phyloP scores from a whole-genome alignment of 139 green algal species.

The Mychonastes homosphaera region DNA sequence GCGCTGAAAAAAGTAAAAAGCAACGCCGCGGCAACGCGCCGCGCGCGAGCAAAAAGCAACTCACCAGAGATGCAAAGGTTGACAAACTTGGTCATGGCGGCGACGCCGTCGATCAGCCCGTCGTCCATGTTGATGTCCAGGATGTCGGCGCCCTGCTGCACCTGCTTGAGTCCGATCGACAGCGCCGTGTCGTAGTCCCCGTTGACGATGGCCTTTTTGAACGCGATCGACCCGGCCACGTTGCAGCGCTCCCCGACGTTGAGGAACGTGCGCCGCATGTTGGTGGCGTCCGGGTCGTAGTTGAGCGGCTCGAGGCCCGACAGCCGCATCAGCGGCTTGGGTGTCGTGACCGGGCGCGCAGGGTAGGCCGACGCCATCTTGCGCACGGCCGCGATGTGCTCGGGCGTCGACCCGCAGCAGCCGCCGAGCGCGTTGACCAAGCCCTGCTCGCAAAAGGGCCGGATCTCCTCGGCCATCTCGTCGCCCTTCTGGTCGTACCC shows the following conservation, averaged over 20 bases:
- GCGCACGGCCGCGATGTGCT: conserved; percentile 83
- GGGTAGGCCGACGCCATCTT: conserved; percentile 53
- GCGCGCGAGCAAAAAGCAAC: neutral
- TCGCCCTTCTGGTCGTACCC: conserved; percentile 92
- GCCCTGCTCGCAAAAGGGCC: conserved; percentile 76
- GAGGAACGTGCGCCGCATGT: conserved; percentile 85
- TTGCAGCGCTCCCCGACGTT: conserved; percentile 97
- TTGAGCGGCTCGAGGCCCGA: conserved; percentile 90
- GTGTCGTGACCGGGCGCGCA: conserved; percentile 42
- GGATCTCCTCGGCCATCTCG: conserved; percentile 91
- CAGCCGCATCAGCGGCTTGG: conserved; percentile 75
- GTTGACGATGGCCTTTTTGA: conserved; percentile 95
- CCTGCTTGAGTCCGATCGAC: conserved; percentile 83
- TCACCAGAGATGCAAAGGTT: conserved; percentile 78
- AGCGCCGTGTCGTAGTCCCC: conserved; percentile 91
- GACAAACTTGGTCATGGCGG: conserved; percentile 91
- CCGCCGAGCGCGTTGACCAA: conserved; percentile 92
- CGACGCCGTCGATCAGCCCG: conserved; percentile 88
- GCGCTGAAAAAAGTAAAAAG: neutral
- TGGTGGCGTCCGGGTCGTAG: conserved; percentile 64
- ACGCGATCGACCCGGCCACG: conserved; percentile 86
- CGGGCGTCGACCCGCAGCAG: conserved; percentile 83
- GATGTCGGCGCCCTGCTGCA: conserved; percentile 75
- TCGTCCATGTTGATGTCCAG: conserved; percentile 99
- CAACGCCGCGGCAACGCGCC: neutral